Evolutionary conservation across 176 grass and related monocot species (phyloP).

Genomic region (Hordeum marinum): DNA sequence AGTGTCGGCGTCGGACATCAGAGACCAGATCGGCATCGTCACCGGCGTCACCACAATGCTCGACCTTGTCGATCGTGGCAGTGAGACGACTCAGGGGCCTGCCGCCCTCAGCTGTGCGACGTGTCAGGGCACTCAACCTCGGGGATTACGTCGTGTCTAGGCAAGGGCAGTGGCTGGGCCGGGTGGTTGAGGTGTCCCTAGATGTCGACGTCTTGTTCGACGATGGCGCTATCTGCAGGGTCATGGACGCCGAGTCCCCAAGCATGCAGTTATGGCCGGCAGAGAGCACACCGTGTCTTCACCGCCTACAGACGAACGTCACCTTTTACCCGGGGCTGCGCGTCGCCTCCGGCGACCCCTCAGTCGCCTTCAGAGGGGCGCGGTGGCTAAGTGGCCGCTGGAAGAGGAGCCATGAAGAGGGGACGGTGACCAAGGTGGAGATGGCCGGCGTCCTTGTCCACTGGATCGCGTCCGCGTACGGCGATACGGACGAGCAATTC

Average conservation of each 20-base stretch:
- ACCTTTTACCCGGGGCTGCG: not conserved
- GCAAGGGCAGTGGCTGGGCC: not conserved
- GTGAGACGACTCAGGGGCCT: not conserved
- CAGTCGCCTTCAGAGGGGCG: not conserved
- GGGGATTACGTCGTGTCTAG: slow-evolving; percentile 4
- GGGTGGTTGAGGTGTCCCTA: not conserved
- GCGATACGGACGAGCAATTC: not conserved
- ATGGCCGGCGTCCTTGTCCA: not conserved
- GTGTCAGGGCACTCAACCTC: not conserved
- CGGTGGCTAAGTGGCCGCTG: slow-evolving; percentile 10
- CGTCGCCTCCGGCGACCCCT: not conserved
- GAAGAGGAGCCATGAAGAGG: not conserved
- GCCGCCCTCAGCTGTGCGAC: not conserved
- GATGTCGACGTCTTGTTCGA: slow-evolving; percentile 10
- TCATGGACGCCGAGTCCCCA: not conserved
- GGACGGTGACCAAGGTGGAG: not conserved
- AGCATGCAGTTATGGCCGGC: too few relatives aligned
- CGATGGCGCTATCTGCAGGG: not conserved
- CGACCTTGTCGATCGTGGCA: not conserved
- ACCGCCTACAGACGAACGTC: not conserved
- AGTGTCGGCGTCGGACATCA: not conserved
- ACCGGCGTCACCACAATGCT: not conserved
- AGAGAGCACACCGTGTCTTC: not conserved
- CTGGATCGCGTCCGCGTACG: not conserved
- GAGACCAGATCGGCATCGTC: not conserved